These are phyloP conservation scores for Fusarium graminum DNA, from an alignment of 2,329 filamentous ascomycete species.

Conservation along the genomic window DNA sequence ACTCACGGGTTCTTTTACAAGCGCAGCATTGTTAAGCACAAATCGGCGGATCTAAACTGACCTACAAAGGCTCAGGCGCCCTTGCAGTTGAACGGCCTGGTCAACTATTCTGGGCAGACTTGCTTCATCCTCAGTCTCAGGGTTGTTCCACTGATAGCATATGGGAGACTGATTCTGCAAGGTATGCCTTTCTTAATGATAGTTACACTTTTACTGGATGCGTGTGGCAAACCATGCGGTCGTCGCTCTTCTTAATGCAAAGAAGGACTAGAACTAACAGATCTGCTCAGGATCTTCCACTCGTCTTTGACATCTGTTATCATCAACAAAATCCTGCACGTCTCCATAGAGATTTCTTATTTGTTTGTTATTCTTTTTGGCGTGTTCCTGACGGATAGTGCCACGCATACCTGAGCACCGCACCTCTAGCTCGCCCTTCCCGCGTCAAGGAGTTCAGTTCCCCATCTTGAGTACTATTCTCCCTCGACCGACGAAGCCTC, in stretches of 20 bases:
- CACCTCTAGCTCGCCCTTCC: conserved; percentile 39
- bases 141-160: conserved; percentile 33
- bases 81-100: conserved; percentile 37
- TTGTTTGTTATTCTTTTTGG: conserved; percentile 37
- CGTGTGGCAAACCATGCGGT: conserved; percentile 23
- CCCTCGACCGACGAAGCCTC: conserved; percentile 25
- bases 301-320: conserved; percentile 24
- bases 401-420: conserved; percentile 38
- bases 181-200: conserved; percentile 33
- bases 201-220: conserved; percentile 11
- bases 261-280: conserved; percentile 31
- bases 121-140: conserved; percentile 39
- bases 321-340: conserved; percentile 40
- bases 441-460: conserved; percentile 41
- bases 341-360: conserved; percentile 38
- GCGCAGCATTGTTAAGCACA: conserved; percentile 24
- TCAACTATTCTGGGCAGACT: conserved; percentile 29
- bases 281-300: conserved; percentile 17
- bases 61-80: conserved; percentile 40
- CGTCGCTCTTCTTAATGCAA: conserved; percentile 2
- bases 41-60: conserved; percentile 37
- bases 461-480: conserved; percentile 40
- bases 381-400: conserved; percentile 36
- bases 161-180: conserved; percentile 27
- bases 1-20: conserved; percentile 22